Percentiles rank a stretch among this genome's conserved stretches.
Evolutionary conservation across 176 grass and related monocot genomes (phyloP).

Genomic region (Paspalum notatum): DNA sequence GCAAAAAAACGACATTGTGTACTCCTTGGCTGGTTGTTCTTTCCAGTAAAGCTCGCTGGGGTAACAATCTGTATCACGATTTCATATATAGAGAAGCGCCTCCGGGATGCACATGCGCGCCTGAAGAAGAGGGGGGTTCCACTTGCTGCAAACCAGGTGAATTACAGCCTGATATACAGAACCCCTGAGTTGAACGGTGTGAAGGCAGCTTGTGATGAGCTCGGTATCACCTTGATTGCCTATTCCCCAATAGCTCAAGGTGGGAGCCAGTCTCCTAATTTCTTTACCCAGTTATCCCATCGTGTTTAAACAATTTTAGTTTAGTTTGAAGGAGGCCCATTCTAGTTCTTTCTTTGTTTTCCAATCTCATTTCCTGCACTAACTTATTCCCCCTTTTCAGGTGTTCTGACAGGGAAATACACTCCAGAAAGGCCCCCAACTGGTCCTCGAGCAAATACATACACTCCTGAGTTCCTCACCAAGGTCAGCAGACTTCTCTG

Average conservation of each 20-base stretch:
- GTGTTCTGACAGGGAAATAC: constrained; percentile 75
- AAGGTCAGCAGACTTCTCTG: constrained; percentile 42
- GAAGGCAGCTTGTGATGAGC: constrained; percentile 72
- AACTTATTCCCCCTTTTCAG: constrained; percentile 30
- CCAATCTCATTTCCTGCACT: neutral
- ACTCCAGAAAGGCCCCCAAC: constrained; percentile 70
- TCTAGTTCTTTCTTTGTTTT: neutral
- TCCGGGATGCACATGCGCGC: constrained; percentile 62
- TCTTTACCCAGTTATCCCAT: neutral
- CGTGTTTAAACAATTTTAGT: neutral
- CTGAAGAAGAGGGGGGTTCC: constrained; percentile 81
- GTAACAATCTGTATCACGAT: constrained; percentile 4
- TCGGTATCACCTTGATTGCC: constrained; percentile 75
- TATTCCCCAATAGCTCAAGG: constrained; percentile 85
- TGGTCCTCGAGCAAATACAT: constrained; percentile 62
- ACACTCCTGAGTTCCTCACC: constrained; percentile 67
- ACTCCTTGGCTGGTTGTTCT: neutral
- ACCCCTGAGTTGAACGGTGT: constrained; percentile 69
- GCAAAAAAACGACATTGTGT: neutral
- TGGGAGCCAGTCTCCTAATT: constrained; percentile 8
- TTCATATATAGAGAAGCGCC: constrained; percentile 52
- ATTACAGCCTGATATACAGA: constrained; percentile 80
- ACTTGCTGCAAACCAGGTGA: constrained; percentile 78
- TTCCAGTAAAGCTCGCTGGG: neutral
- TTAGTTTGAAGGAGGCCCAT: neutral